Conservation (phyloP, 2,329 filamentous ascomycete genomes). For the Monosporascus sp. region DNA sequence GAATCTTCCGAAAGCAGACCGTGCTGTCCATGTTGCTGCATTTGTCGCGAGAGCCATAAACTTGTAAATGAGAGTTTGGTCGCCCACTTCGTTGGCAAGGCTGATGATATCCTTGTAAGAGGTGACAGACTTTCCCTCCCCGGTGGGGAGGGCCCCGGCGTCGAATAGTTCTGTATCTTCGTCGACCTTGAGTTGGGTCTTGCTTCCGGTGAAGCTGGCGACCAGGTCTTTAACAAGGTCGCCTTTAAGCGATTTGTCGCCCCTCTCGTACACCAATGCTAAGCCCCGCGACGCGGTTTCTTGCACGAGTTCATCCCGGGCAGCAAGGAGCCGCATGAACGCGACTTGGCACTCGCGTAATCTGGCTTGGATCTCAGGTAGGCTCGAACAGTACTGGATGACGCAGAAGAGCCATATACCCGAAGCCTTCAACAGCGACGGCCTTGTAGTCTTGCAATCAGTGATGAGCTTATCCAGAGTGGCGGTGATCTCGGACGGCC, state of each 20-base stretch:
- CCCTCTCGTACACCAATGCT: conserved; percentile 89
- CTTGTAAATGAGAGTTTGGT: conserved; percentile 92
- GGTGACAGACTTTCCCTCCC: conserved; percentile 81
- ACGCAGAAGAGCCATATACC: conserved; percentile 93
- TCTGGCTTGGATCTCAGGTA: conserved; percentile 66
- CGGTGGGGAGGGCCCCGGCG: conserved; percentile 81
- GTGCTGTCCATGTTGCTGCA: conserved; percentile 94
- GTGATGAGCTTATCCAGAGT: conserved; percentile 68
- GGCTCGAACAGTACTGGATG: conserved; percentile 81
- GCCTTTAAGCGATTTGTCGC: conserved; percentile 72
- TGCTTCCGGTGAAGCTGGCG: conserved; percentile 76
- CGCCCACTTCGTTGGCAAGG: conserved; percentile 91
- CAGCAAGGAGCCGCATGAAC: conserved; percentile 82
- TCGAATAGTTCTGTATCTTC: conserved; percentile 92
- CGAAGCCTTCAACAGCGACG: conserved; percentile 82
- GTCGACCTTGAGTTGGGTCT: conserved; percentile 73
- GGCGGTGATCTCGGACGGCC: conserved; percentile 38
- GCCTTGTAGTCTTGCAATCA: conserved; percentile 80
- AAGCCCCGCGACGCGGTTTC: conserved; percentile 90
- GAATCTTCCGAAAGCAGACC: conserved; percentile 91
- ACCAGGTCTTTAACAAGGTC: conserved; percentile 85
- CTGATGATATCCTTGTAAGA: conserved; percentile 98
- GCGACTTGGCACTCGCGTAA: conserved; percentile 77
- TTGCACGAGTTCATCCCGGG: conserved; percentile 89
- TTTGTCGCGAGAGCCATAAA: conserved; percentile 98